These are phyloP conservation scores for Trametes punicea DNA, from an alignment of 768 basidiomycete genomes.

Conservation along the genomic window DNA sequence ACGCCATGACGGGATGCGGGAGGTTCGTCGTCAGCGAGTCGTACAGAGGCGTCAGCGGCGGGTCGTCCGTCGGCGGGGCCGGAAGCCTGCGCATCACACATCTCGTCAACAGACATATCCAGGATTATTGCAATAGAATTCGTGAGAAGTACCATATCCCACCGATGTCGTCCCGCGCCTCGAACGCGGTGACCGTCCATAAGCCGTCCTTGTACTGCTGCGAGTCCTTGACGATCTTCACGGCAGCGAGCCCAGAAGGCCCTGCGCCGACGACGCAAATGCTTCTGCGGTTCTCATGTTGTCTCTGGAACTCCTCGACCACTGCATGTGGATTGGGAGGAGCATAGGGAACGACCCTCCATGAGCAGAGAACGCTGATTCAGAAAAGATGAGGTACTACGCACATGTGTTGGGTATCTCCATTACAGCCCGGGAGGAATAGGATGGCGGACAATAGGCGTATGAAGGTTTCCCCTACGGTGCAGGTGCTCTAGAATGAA, in stretches of 20 bases:
- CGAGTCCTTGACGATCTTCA: conserved; percentile 62
- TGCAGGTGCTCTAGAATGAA: too few species aligned
- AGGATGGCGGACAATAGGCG: too few species aligned
- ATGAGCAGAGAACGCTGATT: too few species aligned
- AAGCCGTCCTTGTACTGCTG: conserved; percentile 49
- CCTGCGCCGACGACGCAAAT: conserved; percentile 79
- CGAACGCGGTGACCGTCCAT: conserved; percentile 68
- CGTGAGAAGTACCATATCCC: conserved; percentile 63
- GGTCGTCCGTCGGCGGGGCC: conserved; percentile 44
- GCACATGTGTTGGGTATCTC: conserved; percentile 7
- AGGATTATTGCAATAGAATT: neutral
- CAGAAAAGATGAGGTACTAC: neutral
- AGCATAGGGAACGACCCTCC: too few species aligned
- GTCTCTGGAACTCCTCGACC: conserved; percentile 4
- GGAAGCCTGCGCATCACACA: conserved; percentile 45
- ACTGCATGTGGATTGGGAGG: too few species aligned
- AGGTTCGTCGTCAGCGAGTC: conserved; percentile 81
- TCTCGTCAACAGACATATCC: neutral
- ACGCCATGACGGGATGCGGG: conserved; percentile 77
- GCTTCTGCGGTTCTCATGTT: neutral
- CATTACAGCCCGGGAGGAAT: too few species aligned
- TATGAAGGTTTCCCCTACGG: too few species aligned
- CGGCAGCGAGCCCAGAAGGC: conserved; percentile 65
- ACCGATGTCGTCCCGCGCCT: conserved; percentile 62
- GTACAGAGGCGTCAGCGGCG: conserved; percentile 69